phyloP scores from a whole-genome alignment of 2,329 filamentous ascomycete genomes.

The Byssoonygena ceratinophila region DNA sequence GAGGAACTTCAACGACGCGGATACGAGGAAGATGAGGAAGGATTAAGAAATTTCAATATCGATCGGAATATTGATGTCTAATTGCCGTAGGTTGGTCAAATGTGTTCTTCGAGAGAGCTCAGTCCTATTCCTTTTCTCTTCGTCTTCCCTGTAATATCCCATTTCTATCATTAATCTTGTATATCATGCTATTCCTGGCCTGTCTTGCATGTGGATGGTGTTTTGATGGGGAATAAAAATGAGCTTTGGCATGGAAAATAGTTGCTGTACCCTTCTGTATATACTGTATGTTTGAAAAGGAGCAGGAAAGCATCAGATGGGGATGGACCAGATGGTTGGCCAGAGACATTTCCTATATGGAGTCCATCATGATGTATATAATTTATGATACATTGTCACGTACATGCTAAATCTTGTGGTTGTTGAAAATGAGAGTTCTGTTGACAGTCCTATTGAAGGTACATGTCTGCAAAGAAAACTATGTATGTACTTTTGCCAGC shows the following conservation, averaged over 20 bases:
- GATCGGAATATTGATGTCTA: slow-evolving; percentile 13
- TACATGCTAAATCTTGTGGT: neutral
- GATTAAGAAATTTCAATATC: slow-evolving; percentile 15
- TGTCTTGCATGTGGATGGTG: too few species aligned
- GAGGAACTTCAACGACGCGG: slow-evolving; percentile 45
- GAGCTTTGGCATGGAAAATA: too few species aligned
- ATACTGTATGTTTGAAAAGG: too few species aligned
- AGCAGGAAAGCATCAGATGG: neutral
- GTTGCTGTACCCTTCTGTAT: too few species aligned
- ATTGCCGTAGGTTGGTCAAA: neutral
- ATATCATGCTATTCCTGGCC: too few species aligned
- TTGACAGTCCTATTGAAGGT: neutral
- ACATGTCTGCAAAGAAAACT: neutral
- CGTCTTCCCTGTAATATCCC: neutral
- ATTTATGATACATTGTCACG: neutral
- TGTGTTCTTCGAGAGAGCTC: too few species aligned
- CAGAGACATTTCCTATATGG: neutral
- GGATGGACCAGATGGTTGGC: neutral
- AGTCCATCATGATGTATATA: neutral
- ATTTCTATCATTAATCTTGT: too few species aligned
- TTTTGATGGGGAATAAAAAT: too few species aligned
- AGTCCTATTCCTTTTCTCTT: neutral
- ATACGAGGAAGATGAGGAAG: slow-evolving; percentile 13
- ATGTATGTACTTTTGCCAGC: neutral
- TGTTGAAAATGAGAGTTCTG: neutral